Evolutionary conservation across 2,329 filamentous ascomycete genomes (phyloP).

Genomic region (Aspergillus hortae): DNA sequence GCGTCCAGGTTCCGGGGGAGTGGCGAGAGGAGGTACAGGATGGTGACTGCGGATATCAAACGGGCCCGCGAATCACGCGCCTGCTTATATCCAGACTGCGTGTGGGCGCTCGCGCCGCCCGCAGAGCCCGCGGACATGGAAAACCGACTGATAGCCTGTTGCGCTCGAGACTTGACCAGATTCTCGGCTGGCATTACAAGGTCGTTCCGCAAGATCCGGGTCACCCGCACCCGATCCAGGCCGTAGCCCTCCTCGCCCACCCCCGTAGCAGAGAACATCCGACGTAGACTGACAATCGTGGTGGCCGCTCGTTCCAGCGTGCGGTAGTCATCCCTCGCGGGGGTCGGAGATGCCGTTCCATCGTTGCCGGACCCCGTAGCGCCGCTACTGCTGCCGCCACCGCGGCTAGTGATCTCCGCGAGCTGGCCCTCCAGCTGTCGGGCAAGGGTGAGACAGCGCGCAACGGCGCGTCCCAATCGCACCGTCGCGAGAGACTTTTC

Average conservation of each 20-base stretch:
- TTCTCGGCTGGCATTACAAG: conserved; percentile 70
- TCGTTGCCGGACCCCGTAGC: conserved; percentile 31
- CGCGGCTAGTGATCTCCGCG: conserved; percentile 58
- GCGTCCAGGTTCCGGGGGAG: conserved; percentile 49
- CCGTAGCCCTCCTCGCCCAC: conserved; percentile 73
- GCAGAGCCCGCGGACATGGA: conserved; percentile 60
- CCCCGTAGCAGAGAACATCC: conserved; percentile 65
- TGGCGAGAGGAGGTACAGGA: conserved; percentile 80
- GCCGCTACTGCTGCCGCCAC: conserved; percentile 16
- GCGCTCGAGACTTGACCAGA: conserved; percentile 67
- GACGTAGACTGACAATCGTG: conserved; percentile 71
- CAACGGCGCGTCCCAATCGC: conserved; percentile 70
- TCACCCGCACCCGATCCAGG: conserved; percentile 68
- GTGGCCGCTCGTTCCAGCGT: conserved; percentile 79
- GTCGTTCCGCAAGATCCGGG: conserved; percentile 66
- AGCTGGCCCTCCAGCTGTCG: conserved; percentile 85
- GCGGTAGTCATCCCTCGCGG: conserved; percentile 65
- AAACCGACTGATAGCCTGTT: conserved; percentile 80
- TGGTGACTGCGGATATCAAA: conserved; percentile 68
- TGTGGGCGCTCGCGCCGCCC: conserved; percentile 22
- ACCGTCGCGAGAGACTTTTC: conserved; percentile 78
- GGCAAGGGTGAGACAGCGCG: conserved; percentile 74
- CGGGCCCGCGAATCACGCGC: conserved; percentile 71
- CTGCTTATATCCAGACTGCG: conserved; percentile 52
- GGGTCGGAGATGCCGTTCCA: conserved; percentile 17